A percentile compares a stretch with the other conserved stretches of the same genome.
Evolutionary conservation across 257 asterid species (phyloP).

Genomic region (Solanum bulbocastanum): DNA sequence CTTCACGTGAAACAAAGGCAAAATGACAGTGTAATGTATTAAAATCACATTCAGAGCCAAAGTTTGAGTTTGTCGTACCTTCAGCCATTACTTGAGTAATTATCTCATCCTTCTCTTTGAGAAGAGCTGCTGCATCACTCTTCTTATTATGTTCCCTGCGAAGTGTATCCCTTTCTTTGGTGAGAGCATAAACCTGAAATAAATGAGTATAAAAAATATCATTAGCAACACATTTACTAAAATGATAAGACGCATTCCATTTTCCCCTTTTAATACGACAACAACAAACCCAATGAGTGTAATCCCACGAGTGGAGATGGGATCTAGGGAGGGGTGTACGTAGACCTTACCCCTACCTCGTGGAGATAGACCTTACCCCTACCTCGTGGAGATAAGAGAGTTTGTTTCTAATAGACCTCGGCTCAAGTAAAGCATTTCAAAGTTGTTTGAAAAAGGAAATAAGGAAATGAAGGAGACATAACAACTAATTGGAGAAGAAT

Average conservation of each 20-base stretch:
- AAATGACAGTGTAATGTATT: background rate
- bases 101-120: slow-evolving; percentile 94
- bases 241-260: background rate
- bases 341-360: background rate
- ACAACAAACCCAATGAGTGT: background rate
- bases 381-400: background rate
- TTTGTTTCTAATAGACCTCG: background rate
- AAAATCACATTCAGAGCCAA: background rate
- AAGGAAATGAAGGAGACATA: background rate
- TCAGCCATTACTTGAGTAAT: slow-evolving; percentile 95
- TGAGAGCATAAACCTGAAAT: slow-evolving; percentile 79
- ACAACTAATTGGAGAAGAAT: background rate
- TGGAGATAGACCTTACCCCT: background rate
- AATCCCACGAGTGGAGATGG: background rate
- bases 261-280: background rate
- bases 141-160: slow-evolving; percentile 84
- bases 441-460: background rate
- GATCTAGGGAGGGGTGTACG: background rate
- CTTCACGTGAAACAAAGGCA: background rate
- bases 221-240: background rate
- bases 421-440: background rate
- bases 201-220: slow-evolving; percentile 6
- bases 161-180: slow-evolving; percentile 80
- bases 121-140: slow-evolving; percentile 91
- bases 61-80: slow-evolving; percentile 33